Conservation (phyloP, 208 protist genomes). For the Acanthamoeba comandoni region DNA sequence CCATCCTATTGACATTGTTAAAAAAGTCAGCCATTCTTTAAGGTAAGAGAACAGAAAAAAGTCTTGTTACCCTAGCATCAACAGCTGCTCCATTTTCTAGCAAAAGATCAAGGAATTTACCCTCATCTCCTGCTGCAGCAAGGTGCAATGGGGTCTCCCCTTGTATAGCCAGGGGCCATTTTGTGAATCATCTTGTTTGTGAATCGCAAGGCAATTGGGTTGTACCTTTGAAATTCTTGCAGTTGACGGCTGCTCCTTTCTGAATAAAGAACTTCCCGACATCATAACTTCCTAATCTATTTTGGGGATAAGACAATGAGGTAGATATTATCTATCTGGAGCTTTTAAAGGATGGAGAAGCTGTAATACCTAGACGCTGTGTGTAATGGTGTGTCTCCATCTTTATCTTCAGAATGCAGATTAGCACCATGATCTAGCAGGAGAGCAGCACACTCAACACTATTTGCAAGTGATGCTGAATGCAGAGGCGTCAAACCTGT, state of each 20-base stretch:
- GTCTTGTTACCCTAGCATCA: neutral
- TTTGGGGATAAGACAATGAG: neutral
- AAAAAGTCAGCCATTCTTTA: constrained; percentile 3
- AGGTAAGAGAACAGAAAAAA: neutral
- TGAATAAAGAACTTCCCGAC: neutral
- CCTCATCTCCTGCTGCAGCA: neutral
- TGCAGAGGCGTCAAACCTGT: constrained; percentile 49
- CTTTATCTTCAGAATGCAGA: constrained; percentile 36
- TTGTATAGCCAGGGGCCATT: neutral
- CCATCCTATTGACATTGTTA: neutral
- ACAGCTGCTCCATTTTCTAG: neutral
- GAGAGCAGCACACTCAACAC: constrained; percentile 20
- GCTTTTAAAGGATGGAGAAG: no score
- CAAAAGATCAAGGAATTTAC: neutral
- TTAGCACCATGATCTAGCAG: constrained; percentile 43
- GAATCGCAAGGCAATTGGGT: neutral
- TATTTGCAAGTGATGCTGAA: constrained; percentile 28
- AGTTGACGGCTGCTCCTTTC: constrained; percentile 49
- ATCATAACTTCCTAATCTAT: neutral
- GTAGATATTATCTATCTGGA: no score
- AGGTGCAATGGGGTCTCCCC: constrained; percentile 50
- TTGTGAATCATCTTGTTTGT: neutral
- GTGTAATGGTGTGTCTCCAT: constrained; percentile 46
- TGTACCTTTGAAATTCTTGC: constrained; percentile 37
- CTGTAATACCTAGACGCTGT: constrained; percentile 23